Percentiles rank a stretch among this genome's conserved stretches.
Evolutionary conservation across 441 rosid genomes (phyloP).

Genomic region (Pelargonium hybrid): DNA sequence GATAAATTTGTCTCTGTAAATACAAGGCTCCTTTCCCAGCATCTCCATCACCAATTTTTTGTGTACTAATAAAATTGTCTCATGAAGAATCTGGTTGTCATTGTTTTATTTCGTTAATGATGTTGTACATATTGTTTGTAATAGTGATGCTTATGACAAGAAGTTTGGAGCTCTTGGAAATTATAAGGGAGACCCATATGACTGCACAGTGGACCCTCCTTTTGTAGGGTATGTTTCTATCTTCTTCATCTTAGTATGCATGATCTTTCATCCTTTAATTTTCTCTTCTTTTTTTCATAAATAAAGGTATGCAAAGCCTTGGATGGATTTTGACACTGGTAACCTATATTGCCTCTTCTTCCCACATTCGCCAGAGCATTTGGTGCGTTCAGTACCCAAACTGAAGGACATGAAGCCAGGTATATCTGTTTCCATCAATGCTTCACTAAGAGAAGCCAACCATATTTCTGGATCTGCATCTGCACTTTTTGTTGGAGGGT

Average conservation of each 20-base stretch:
- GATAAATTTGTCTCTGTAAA: neutral
- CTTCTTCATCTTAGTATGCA: neutral
- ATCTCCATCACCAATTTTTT: neutral
- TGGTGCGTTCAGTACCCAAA: constrained; percentile 45
- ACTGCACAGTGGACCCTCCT: constrained; percentile 73
- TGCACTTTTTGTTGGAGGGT: constrained; percentile 82
- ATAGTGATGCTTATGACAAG: constrained; percentile 32
- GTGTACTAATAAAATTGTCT: neutral
- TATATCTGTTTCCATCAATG: constrained; percentile 50
- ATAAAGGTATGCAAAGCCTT: constrained; percentile 74
- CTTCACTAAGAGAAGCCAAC: constrained; percentile 45
- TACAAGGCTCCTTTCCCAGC: neutral
- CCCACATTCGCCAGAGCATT: constrained; percentile 86
- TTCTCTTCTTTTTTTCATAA: constrained; percentile 12
- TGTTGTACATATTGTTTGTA: constrained; percentile 13
- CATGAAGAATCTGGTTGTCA: constrained; percentile 3
- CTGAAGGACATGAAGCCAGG: constrained; percentile 48
- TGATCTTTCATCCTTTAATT: constrained; percentile 11
- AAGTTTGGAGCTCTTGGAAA: constrained; percentile 25
- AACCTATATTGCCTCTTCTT: constrained; percentile 64
- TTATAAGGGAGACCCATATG: constrained; percentile 34
- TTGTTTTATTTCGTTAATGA: constrained; percentile 3
- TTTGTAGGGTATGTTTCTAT: constrained; percentile 53
- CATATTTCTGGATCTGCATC: constrained; percentile 70
- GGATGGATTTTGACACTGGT: constrained; percentile 53